Evolutionary conservation across 2,329 filamentous ascomycete species (phyloP), one percentile per base, ranked within the genome.

Genomic region (Diaporthe ilicicola): DNA sequence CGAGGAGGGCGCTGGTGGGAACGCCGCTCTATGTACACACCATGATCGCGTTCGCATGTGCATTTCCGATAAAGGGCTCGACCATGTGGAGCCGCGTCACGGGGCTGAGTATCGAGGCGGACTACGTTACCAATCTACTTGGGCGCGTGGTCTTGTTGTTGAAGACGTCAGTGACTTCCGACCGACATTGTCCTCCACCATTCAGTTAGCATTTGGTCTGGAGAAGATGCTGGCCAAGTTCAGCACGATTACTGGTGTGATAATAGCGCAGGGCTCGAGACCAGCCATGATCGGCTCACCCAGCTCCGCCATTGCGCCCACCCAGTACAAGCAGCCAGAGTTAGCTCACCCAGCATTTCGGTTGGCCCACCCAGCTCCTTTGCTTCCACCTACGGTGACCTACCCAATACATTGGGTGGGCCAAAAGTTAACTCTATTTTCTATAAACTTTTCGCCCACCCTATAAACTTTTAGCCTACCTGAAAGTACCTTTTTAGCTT

Each of bases 1-100:
- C 80, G 46, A 72, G 75, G 24, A 73, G 75, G 22, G 74, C 76
- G 10, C 71, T 81, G n/a, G 75, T 79, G 13, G 79, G 79, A 19
- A 77, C 78, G 12, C 79, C 79, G 6, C 70, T 81, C 4, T 81
- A 79, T 62, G 72, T 78, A 19, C 77, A 80, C 67, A 80, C 77
- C 17, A 80, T 80, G 79, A 78, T 81, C 34, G 76, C 78, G 8
- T 80, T 77, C 68, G 75, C 77, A 0, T 73, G 75, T 15, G 78
- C 79, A 3, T 80, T 81, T 70, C 74, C 81, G 10, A 75, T 81
- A 64, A 81, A 81, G 62, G 76, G 78, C 29, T 73, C 74, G 24
- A 77, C 73, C 69, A 77, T 76, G 69, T 80, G 77, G 80, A 80
- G 79, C 42, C 72, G 76, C 4, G 73, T 78, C 32, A 76, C 78